Evolutionary conservation across 2,329 filamentous ascomycete species (phyloP), one percentile per base, ranked within the genome.

Genomic region (Xylariomycetidae sp.): DNA sequence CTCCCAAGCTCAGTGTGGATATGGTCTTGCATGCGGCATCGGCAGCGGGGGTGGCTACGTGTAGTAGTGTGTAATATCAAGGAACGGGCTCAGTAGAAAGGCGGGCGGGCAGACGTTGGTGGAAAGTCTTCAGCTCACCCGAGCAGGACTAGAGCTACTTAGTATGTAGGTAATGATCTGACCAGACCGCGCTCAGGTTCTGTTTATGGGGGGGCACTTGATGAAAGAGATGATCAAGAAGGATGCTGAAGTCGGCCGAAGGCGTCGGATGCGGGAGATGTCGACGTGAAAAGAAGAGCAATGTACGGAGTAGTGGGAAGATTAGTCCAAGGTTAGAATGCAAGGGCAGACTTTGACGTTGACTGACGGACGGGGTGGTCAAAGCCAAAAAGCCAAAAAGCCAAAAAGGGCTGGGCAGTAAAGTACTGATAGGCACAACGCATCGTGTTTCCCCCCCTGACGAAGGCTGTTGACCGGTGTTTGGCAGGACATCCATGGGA

Each of bases 251-350:
- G 41, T 37, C 33, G 42, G 41, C 42, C 38, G 40, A 40, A 41
- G 36, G 43, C 34, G 37, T 51, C 46, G 50, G 47, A 51, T 49
- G 43, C 44, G 48, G 51, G 44, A 49, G 43, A 40, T 42, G 37
- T 31, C 30, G 34, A 46, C 41, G 44, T 43, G 45, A 43, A 43
- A 48, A 42, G 37, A 44, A 37, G 40, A 44, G 41, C 27, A 16
- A 30, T 18, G 14, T 33, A 40, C 40, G 36, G 34, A 43, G 36
- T n/a, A n/a, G n/a, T n/a, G n/a, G n/a, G n/a, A 46, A 34, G 41
- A 35, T 38, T 42, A 39, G 36, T 19, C 16, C 16, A 23, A 35
- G 34, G 31, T 41, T 26, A 37, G 37, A 41, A 50, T 45, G 46
- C 43, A 52, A 51, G 47, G 41, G 42, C 43, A 37, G 37, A 41